phyloP scores from a whole-genome alignment of 768 basidiomycete species.

The Podaxis mareebaensis region DNA sequence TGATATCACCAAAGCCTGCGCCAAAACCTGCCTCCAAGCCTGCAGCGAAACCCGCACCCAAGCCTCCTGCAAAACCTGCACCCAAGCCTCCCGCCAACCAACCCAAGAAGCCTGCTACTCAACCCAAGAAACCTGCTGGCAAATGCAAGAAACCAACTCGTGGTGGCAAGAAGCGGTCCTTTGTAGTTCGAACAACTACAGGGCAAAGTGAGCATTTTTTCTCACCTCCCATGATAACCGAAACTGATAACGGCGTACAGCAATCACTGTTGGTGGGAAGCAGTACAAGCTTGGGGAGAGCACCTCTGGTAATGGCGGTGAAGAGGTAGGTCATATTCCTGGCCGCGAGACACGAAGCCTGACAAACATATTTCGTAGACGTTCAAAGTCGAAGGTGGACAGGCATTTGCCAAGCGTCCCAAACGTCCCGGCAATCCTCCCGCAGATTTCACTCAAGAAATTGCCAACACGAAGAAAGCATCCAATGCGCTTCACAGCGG shows the following conservation, averaged over 20 bases:
- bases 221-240: too few species aligned
- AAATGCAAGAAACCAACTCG: background rate
- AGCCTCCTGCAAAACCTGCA: background rate
- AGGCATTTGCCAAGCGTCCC: background rate
- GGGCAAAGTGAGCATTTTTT: background rate
- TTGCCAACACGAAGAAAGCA: background rate
- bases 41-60: background rate
- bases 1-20: background rate
- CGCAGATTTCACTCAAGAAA: background rate
- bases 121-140: background rate
- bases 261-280: slow-evolving; percentile 4
- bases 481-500: background rate
- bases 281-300: background rate
- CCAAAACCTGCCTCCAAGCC: background rate
- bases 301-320: background rate
- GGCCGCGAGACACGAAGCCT: background rate
- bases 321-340: background rate
- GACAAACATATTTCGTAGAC: background rate
- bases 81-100: background rate
- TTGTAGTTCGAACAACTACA: background rate
- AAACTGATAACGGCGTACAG: background rate
- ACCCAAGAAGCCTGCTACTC: background rate
- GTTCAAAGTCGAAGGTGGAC: background rate
- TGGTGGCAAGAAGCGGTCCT: background rate
- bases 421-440: background rate